Evolutionary conservation across 768 basidiomycete species (phyloP), one percentile per base, ranked within the genome.

Genomic region (Lactarius deliciosus): DNA sequence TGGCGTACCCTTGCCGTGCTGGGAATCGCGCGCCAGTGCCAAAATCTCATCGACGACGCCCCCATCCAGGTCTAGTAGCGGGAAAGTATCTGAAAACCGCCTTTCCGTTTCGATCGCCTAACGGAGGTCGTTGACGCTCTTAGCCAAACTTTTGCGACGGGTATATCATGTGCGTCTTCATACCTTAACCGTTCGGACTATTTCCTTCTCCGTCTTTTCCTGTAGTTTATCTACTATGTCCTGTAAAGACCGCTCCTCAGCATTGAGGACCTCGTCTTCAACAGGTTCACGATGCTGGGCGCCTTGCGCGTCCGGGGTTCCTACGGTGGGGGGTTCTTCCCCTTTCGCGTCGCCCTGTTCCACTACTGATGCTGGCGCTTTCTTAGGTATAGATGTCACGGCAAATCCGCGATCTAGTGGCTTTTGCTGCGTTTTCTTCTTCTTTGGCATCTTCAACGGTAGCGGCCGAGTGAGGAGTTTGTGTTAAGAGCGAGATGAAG

Each of bases 201-300:
- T 85, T 72, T 97, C 96, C 75, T 88, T 94, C 75, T 96, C 92
- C 6, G 85, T 90, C 74, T 87, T 94, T 22, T 96, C 93, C 72
- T 96, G 93, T 57, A 89, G 79, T 72, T 85, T 89, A 69, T 96
- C 94, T 1, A 96, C 85, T 57, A 94, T 73, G 56, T 76, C 77
- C 77, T 95, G 94, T 60, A 94, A 79, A 36, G 81, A 79, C 65
- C 79, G 81, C 61, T 88, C 85, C 72, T 83, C 83, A 13, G 75
- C 72, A 65, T 77, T 76, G 56, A 75, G 74, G 25, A 75, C 77
- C 50, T 77, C 66, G 32, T 53, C 56, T 47, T 63, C 30, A 40
- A 58, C 38, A 10, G 38, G 22, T 41, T 60, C 64, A 34, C 36
- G 64, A 20, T 25, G 50, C 54, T 32, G 60, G 16, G 43, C 34